Evolutionary conservation across 2,329 filamentous ascomycete genomes (phyloP).

Genomic region (Ceratocystis variospora): DNA sequence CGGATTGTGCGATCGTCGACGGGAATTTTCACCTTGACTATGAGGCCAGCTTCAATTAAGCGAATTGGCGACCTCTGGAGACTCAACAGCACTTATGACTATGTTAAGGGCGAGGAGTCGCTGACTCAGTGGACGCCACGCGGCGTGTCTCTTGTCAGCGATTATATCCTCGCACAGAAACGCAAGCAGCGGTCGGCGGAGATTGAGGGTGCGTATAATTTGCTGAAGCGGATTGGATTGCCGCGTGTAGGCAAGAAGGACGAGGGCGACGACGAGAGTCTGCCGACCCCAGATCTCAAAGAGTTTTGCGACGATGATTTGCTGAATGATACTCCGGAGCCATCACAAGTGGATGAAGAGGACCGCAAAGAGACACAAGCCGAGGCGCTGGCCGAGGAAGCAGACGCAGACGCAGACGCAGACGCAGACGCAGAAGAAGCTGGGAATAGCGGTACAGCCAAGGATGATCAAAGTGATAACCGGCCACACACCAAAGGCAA

Average conservation of each 20-base stretch:
- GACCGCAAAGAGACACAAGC: conserved; percentile 22
- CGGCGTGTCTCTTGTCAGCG: conserved; percentile 78
- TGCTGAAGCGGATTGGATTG: conserved; percentile 45
- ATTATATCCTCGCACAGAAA: conserved; percentile 65
- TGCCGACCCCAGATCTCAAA: conserved; percentile 23
- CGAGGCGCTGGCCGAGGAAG: conserved; percentile 21
- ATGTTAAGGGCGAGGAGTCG: conserved; percentile 88
- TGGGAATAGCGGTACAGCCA: background rate
- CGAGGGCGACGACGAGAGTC: conserved; percentile 21
- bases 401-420: conserved; percentile 19
- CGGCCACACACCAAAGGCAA: background rate
- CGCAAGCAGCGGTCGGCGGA: conserved; percentile 62
- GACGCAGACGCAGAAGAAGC: conserved; percentile 6
- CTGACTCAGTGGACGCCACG: conserved; percentile 75
- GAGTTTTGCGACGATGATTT: conserved; percentile 37
- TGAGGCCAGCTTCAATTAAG: conserved; percentile 82
- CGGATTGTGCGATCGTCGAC: conserved; percentile 78
- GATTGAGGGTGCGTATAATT: conserved; percentile 58
- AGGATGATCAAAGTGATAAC: background rate
- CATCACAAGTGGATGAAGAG: conserved; percentile 32
- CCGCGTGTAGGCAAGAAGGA: conserved; percentile 21
- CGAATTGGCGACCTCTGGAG: conserved; percentile 87
- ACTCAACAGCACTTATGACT: conserved; percentile 87
- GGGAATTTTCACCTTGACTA: conserved; percentile 70
- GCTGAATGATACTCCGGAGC: conserved; percentile 43